Base-by-base conservation (phyloP, 495 filamentous ascomycete genomes). In the Hypoxylon perforatum region DNA sequence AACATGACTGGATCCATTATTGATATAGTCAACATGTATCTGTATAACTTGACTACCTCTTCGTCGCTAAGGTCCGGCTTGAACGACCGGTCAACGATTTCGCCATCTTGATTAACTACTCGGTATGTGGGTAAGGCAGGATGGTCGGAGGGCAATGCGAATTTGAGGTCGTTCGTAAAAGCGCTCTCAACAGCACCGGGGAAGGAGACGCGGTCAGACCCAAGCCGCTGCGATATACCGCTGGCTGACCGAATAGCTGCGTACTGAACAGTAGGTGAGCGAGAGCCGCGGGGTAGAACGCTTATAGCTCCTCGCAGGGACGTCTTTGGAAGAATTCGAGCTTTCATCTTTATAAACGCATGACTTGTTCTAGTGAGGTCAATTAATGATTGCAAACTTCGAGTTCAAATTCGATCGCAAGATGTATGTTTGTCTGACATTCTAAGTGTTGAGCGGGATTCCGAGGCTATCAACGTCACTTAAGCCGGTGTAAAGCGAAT, bases 1-100 rank as follows among this genome's bases (percentile, higher is more conserved):
- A 93, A 95, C 92, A 96, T 96, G 61, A 97, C 89, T 39, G 93
- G 76, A 73, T 97, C 94, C 93, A 97, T 95, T 61, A 96, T 90
- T 67, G 89, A 94, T 57, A 97, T 88, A n/a, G 77, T 81, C 48
- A 88, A 70, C 87, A 89, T 89, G 66, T 84, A 82, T 50, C 73
- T 76, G 69, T 89, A 89, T 50, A 86, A 70, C 72, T 85, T 89
- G 52, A 96, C 45, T 0, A 91, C 84, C 66, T 91, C 87, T 35
- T 90, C 90, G 62, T 92, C 83, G 15, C 81, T 81, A 3, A 94
- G 82, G 67, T 92, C 86, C 0, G 86, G 85, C 21, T 78, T 78
- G 44, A 87, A 83, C 15, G 77, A 78, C n/a, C 85, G 84, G 74
- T 96, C 92, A 3, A 97, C 85, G 36, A 95, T 81, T 22, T 84